Conservation (phyloP, 2,329 filamentous ascomycete species). For the Mycogone perniciosa region DNA sequence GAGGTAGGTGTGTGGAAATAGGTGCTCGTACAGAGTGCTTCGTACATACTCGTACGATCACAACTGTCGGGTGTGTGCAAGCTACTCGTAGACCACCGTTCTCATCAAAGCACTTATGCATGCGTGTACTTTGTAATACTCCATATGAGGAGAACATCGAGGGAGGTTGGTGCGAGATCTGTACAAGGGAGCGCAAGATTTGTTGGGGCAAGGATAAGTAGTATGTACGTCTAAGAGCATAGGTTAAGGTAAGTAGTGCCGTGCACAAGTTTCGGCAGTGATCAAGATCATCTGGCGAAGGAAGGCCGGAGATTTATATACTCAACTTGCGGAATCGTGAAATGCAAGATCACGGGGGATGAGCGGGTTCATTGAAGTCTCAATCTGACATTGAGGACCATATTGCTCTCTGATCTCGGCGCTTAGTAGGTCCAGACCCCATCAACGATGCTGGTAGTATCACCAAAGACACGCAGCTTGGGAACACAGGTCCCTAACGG, state of each 20-base stretch:
- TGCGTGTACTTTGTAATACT: not conserved
- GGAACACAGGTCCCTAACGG: not conserved
- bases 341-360: conserved; percentile 3
- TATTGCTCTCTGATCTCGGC: not conserved
- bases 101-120: no score
- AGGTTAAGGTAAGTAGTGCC: not conserved
- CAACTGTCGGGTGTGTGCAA: not conserved
- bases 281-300: not conserved
- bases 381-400: not conserved
- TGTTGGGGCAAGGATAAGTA: not conserved
- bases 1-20: not conserved
- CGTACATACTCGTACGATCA: not conserved
- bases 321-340: conserved; percentile 1
- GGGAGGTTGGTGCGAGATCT: conserved; percentile 1
- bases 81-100: no score
- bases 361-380: not conserved
- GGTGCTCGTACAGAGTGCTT: no score
- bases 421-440: conserved; percentile 7
- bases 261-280: not conserved
- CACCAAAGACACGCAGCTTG: not conserved
- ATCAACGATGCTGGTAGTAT: not conserved
- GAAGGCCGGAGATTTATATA: conserved; percentile 2
- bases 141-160: not conserved
- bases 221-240: not conserved
- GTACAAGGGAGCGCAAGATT: not conserved